A percentile compares a stretch with the other conserved stretches of the same genome.
phyloP scores from a whole-genome alignment of 1,139 yeast genomes.

The Saccharomyces hybrid region DNA sequence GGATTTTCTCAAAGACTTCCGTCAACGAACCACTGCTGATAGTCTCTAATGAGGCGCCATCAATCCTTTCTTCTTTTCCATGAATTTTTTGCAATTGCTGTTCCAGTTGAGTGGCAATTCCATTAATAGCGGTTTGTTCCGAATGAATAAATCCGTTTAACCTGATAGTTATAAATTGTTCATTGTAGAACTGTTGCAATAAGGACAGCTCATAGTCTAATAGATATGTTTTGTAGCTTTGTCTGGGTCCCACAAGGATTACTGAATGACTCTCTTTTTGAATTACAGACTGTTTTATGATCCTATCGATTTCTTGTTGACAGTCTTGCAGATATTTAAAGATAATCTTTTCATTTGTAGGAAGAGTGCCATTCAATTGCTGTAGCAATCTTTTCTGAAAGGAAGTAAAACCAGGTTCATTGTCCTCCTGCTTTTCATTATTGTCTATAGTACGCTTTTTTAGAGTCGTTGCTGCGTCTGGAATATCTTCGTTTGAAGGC shows the following conservation, averaged over 20 bases:
- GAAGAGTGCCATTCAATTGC: constrained; percentile 19
- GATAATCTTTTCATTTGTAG: constrained; percentile 15
- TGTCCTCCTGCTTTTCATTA: too few relatives aligned
- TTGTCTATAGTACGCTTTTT: too few relatives aligned
- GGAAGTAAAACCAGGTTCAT: constrained; percentile 11
- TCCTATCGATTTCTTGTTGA: constrained; percentile 41
- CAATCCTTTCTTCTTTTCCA: constrained; percentile 6
- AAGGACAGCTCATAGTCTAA: constrained; percentile 50
- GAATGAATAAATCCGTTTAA: constrained; percentile 66
- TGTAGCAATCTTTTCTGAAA: constrained; percentile 20
- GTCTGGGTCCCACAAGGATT: constrained; percentile 71
- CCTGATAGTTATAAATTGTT: constrained; percentile 52
- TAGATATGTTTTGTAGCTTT: constrained; percentile 66
- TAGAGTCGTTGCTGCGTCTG: too few relatives aligned
- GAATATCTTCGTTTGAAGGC: too few relatives aligned
- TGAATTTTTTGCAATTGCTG: constrained; percentile 33
- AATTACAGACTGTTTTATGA: constrained; percentile 60
- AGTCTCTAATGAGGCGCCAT: constrained; percentile 3
- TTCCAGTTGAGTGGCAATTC: constrained; percentile 79
- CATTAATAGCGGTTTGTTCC: constrained; percentile 73
- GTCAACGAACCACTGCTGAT: constrained; percentile 44
- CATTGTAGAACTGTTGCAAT: constrained; percentile 37
- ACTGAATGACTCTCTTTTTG: constrained; percentile 81
- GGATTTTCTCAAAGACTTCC: constrained; percentile 47
- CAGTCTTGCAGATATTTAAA: constrained; percentile 20